Evolutionary conservation across 2,329 filamentous ascomycete species (phyloP), one percentile per base, ranked within the genome.

Genomic region (Podosphaera xanthii): DNA sequence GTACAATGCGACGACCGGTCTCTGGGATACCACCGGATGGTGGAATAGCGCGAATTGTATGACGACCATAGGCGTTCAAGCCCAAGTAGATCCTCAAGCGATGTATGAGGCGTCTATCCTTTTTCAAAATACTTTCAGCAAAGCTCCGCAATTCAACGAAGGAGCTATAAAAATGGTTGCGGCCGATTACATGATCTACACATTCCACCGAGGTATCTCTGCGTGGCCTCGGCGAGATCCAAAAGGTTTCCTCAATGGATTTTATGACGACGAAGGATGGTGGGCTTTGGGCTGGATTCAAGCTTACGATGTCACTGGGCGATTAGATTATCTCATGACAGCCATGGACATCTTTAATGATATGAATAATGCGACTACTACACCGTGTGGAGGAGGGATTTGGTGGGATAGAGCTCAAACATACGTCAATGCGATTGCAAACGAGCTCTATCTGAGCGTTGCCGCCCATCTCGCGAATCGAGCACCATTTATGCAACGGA

Each of bases 41-140:
- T 88, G 84, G 84, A 86, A 87, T 66, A 77, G 77, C 58, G 84
- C 78, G 52, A 87, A 86, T 66, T 75, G 76, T 60, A 71, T 87
- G 61, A 84, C 81, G 0, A 76, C 75, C 2, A 69, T 87, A 22
- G 77, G 75, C 58, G 79, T 86, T 59, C 59, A 68, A 1, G 67
- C 65, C 6, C 67, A 68, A 1, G 55, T 70, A 35, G 70, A 72
- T 59, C 65, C 64, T 52, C 69, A 63, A 22, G 69, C 69, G 59
- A 64, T 64, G n/a, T 61, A 65, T 0, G 65, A 69, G 0, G 73
- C 71, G 2, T 65, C 61, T 9, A 63, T 67, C 10, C 67, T 76
- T 3, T 75, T 77, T 59, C 67, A 69, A 14, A 76, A 73, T 57
- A 75, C 74, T 0, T 68, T 74, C 14, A 61, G 62, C 1, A 58